These are phyloP conservation scores for Fusarium sp. DNA, from an alignment of 2,329 filamentous ascomycete genomes.

Conservation along the genomic window DNA sequence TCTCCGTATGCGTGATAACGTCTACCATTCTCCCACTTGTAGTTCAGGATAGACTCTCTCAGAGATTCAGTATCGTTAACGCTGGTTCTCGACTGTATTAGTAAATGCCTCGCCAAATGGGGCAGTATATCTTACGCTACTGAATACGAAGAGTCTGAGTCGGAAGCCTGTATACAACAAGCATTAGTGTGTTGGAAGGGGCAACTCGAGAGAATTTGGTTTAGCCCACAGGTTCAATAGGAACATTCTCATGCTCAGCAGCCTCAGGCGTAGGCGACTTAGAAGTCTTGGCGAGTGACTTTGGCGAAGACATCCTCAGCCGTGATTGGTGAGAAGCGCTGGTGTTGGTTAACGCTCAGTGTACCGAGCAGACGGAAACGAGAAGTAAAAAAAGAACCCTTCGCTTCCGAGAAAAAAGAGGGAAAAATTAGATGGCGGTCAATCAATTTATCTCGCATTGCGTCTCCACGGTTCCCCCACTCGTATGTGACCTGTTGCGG, in stretches of 20 bases:
- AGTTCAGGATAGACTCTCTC: constrained; percentile 25
- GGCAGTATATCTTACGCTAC: constrained; percentile 9
- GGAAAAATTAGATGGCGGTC: background rate
- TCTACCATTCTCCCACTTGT: constrained; percentile 34
- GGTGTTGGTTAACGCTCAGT: background rate
- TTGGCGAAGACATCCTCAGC: background rate
- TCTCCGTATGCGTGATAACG: constrained; percentile 33
- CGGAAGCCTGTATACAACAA: background rate
- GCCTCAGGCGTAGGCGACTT: background rate
- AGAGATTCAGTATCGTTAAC: constrained; percentile 33
- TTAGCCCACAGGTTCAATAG: background rate
- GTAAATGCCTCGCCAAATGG: background rate
- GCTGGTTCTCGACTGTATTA: constrained; percentile 4
- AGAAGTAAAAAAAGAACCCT: background rate
- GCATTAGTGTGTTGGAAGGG: background rate
- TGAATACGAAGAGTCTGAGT: constrained; percentile 31
- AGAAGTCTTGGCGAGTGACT: background rate
- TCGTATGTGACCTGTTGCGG: background rate
- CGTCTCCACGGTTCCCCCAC: background rate
- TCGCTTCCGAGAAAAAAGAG: background rate
- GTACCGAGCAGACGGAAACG: background rate
- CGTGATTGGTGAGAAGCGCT: background rate
- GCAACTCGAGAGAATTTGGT: background rate
- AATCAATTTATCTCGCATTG: background rate
- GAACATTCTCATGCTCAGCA: background rate